phyloP scores from a whole-genome alignment of 371 early-diverging fungal species.

The Circinella minor region DNA sequence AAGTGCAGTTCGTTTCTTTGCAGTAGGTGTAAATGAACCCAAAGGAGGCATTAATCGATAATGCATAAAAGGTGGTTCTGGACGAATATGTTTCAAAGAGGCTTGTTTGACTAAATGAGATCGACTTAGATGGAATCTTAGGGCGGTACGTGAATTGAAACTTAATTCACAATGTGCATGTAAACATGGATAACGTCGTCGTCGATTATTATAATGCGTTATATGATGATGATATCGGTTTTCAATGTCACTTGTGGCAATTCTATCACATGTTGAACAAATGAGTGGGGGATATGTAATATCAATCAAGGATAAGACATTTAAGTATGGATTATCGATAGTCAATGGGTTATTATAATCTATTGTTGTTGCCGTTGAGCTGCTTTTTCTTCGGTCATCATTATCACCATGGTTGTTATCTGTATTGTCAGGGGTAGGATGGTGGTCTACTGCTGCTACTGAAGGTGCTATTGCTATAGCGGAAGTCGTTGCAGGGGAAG shows the following conservation, averaged over 20 bases:
- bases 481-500: not conserved
- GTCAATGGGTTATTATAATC: conserved; percentile 15
- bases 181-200: conserved; percentile 21
- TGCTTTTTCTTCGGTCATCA: too few species aligned
- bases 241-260: conserved; percentile 1
- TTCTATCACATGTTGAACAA: conserved; percentile 19
- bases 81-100: conserved; percentile 2
- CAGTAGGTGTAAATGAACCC: conserved; percentile 9
- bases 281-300: conserved; percentile 9
- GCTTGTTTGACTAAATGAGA: conserved; percentile 27
- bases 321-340: conserved; percentile 26
- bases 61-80: conserved; percentile 20
- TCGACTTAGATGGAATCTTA: conserved; percentile 24
- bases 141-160: conserved; percentile 22
- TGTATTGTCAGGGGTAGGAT: not conserved
- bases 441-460: not conserved
- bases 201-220: conserved; percentile 13
- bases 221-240: conserved; percentile 12
- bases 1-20: not conserved
- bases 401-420: too few species aligned
- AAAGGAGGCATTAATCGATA: conserved; percentile 10
- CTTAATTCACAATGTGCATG: conserved; percentile 27
- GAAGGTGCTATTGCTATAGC: not conserved
- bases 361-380: too few species aligned
- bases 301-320: conserved; percentile 17